Conservation (phyloP, 2,329 filamentous ascomycete species). For the Acrocalymma vagum region DNA sequence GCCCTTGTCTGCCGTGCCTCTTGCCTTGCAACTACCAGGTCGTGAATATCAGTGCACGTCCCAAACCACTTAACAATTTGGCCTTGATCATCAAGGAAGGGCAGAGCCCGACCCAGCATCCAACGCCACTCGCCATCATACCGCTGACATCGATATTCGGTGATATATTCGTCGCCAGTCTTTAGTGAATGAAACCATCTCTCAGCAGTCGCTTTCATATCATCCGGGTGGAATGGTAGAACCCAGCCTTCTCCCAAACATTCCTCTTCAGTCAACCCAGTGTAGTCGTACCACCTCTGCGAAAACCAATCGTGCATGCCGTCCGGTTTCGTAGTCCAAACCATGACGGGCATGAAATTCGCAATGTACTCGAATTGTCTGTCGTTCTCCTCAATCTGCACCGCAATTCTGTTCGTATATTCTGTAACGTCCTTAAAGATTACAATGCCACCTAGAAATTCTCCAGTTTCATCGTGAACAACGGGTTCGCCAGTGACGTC, state of each 20-base stretch:
- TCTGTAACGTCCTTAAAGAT: conserved; percentile 76
- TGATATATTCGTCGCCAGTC: conserved; percentile 72
- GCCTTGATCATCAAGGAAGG: conserved; percentile 72
- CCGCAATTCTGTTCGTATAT: conserved; percentile 73
- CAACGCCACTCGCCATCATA: conserved; percentile 77
- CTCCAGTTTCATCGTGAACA: conserved; percentile 70
- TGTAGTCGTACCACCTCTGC: conserved; percentile 81
- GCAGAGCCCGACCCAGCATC: conserved; percentile 78
- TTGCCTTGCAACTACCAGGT: conserved; percentile 73
- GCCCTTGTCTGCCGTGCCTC: conserved; percentile 72
- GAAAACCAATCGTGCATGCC: conserved; percentile 78
- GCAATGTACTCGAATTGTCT: conserved; percentile 79
- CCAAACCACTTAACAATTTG: conserved; percentile 82
- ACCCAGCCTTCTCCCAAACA: conserved; percentile 71
- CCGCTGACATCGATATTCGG: conserved; percentile 74
- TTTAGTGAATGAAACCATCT: conserved; percentile 69
- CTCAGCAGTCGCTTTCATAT: conserved; percentile 63
- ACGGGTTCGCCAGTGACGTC: conserved; percentile 75
- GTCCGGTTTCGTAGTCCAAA: conserved; percentile 76
- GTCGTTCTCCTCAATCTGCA: conserved; percentile 75
- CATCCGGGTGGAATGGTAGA: conserved; percentile 74
- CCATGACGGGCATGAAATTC: conserved; percentile 66
- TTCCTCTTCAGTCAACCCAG: conserved; percentile 68
- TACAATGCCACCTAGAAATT: conserved; percentile 77
- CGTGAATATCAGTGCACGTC: conserved; percentile 82